phyloP scores from a whole-genome alignment of 2,329 filamentous ascomycete genomes.

The Alternaria brassicae region DNA sequence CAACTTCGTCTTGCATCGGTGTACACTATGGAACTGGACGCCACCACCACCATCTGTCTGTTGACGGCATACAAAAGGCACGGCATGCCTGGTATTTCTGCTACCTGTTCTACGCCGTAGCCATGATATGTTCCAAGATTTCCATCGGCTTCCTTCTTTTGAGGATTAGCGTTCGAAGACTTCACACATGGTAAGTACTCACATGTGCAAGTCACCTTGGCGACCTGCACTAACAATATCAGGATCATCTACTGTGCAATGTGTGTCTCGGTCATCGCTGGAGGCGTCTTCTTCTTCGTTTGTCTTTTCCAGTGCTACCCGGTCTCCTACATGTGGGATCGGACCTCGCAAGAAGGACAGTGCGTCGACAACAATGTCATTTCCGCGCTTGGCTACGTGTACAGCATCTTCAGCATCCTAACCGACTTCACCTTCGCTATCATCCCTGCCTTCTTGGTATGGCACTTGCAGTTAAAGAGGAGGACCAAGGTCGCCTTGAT shows the following conservation, averaged over 20 bases:
- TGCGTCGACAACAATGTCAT: slow-evolving; percentile 54
- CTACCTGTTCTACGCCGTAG: slow-evolving; percentile 42
- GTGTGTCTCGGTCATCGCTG: slow-evolving; percentile 46
- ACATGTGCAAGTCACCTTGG: too few relatives aligned
- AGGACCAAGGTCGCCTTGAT: slow-evolving; percentile 59
- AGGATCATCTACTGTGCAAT: slow-evolving; percentile 51
- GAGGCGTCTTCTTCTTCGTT: slow-evolving; percentile 54
- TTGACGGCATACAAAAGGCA: slow-evolving; percentile 30
- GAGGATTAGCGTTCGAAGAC: slow-evolving; percentile 38
- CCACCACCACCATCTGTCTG: slow-evolving; percentile 34
- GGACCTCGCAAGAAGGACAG: slow-evolving; percentile 45
- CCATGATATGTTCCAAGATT: slow-evolving; percentile 45
- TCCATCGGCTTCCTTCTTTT: slow-evolving; percentile 45
- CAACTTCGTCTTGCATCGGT: slow-evolving; percentile 35
- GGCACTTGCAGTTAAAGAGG: slow-evolving; percentile 58
- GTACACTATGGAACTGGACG: slow-evolving; percentile 42
- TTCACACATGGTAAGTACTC: slow-evolving; percentile 33
- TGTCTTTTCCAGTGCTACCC: slow-evolving; percentile 61
- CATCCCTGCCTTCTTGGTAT: slow-evolving; percentile 60
- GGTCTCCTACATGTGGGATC: slow-evolving; percentile 58
- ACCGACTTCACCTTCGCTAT: slow-evolving; percentile 60
- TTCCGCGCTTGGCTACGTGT: slow-evolving; percentile 53
- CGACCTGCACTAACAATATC: neutral
- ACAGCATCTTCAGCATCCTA: slow-evolving; percentile 57
- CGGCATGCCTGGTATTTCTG: slow-evolving; percentile 45